phyloP scores from a whole-genome alignment of 2,329 filamentous ascomycete genomes.

The Aspergillus floridensis region DNA sequence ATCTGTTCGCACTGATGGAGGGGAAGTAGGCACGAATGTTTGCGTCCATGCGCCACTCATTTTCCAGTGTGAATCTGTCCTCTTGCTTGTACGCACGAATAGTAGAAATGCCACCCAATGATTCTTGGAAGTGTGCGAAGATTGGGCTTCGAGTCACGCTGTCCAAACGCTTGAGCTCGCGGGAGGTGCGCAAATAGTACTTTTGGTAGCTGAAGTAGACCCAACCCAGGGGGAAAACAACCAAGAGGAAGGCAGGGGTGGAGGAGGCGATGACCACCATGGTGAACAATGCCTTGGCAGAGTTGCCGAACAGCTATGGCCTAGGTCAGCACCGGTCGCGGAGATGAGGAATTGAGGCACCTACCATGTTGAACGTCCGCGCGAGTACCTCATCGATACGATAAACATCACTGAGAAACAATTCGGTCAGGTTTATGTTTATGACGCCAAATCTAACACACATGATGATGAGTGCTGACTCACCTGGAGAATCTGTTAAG shows the following conservation, averaged over 20 bases:
- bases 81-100: slow-evolving; percentile 94
- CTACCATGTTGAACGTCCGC: slow-evolving; percentile 91
- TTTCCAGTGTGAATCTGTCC: slow-evolving; percentile 82
- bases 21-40: slow-evolving; percentile 95
- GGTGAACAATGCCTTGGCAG: slow-evolving; percentile 74
- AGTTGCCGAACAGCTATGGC: slow-evolving; percentile 66
- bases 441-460: background rate
- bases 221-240: slow-evolving; percentile 76
- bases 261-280: slow-evolving; percentile 78
- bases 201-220: slow-evolving; percentile 92
- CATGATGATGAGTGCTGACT: slow-evolving; percentile 27
- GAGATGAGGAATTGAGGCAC: slow-evolving; percentile 29
- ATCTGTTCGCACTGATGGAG: slow-evolving; percentile 89
- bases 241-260: slow-evolving; percentile 73
- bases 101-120: slow-evolving; percentile 86
- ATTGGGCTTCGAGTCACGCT: slow-evolving; percentile 94
- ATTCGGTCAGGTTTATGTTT: background rate
- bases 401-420: slow-evolving; percentile 50
- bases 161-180: slow-evolving; percentile 93
- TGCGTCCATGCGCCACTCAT: slow-evolving; percentile 94
- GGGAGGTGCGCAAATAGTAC: slow-evolving; percentile 93
- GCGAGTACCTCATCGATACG: slow-evolving; percentile 88
- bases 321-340: slow-evolving; percentile 15
- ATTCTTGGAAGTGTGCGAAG: slow-evolving; percentile 98
- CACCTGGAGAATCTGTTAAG: slow-evolving; percentile 93